These are phyloP conservation scores for Xylaria sp. DNA, from an alignment of 2,329 filamentous ascomycete species.

Conservation along the genomic window DNA sequence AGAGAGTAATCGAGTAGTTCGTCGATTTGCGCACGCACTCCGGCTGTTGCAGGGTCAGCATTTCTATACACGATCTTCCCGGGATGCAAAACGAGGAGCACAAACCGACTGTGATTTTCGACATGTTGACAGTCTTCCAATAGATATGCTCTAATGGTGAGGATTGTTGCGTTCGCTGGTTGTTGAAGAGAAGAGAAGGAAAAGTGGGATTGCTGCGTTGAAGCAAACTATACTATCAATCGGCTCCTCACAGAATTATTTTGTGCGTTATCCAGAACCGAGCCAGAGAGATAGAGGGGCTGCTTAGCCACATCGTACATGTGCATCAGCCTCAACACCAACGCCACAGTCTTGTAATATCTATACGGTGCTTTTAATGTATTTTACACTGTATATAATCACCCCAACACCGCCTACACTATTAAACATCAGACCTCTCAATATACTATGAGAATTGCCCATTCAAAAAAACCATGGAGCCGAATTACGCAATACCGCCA, in stretches of 20 bases:
- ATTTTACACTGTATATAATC: too few relatives aligned
- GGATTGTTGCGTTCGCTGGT: constrained; percentile 53
- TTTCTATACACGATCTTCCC: constrained; percentile 4
- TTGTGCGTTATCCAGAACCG: constrained; percentile 16
- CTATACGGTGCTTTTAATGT: too few relatives aligned
- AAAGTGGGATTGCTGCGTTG: not conserved
- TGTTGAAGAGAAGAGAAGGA: constrained; percentile 22
- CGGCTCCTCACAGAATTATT: constrained; percentile 22
- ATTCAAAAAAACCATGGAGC: too few relatives aligned
- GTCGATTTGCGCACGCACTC: constrained; percentile 68
- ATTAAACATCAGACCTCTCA: too few relatives aligned
- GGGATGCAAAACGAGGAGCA: constrained; percentile 2
- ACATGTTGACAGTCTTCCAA: constrained; percentile 90
- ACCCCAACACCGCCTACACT: too few relatives aligned
- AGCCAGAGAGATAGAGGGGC: constrained; percentile 3
- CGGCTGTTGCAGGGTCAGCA: constrained; percentile 44
- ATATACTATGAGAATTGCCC: too few relatives aligned
- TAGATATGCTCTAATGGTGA: constrained; percentile 81
- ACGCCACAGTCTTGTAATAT: not conserved
- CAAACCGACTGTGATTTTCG: constrained; percentile 81
- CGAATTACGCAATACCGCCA: too few relatives aligned
- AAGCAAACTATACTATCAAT: not conserved
- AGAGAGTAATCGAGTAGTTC: constrained; percentile 94
- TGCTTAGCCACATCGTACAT: constrained; percentile 6
- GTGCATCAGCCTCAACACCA: too few relatives aligned